Evolutionary conservation across 495 filamentous ascomycete species (phyloP), one percentile per base, ranked within the genome.

Genomic region (Daldinia concentrica): DNA sequence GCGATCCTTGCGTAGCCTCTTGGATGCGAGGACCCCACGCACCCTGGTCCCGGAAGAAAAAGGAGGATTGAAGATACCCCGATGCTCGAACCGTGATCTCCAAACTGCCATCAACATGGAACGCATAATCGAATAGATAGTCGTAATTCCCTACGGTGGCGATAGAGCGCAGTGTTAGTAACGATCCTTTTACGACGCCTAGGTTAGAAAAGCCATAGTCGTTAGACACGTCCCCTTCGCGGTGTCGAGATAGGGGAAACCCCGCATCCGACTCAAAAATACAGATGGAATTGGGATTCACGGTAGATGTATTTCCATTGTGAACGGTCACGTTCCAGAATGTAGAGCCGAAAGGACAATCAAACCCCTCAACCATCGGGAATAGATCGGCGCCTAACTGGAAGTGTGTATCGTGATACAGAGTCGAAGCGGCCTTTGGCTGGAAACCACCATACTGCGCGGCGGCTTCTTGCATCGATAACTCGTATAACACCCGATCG

Each of bases 141-240:
- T 87, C 85, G 72, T 88, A 86, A 66, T 88, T 88, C n/a, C 86
- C 86, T 17, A 87, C 79, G 4, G 83, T 86, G 26, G 79, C 76
- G 12, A 87, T 77, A 6, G 74, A 76, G n/a, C 85, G 79, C 6
- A 86, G 69, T 9, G 78, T 80, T 57, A 88, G 76, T 0, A 77
- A 75, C 3, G 80, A 83, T 58, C 81, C 83, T 59, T 83, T 85
- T 19, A 82, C 82, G 26, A 78, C 76, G 19, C 73, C 76, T 37
- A 80, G 69, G 60, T 81, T 78, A 11, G 48, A 37, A 43, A 86
- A 83, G 30, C 78, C 78, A 57, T 81, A 82, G 15, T 54, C 54
- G 39, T 74, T 58, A 5, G 76, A 57, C 32, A 66, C 74, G 29
- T 79, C 72, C 2, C 79, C 78, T 22, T 73, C 75, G 29, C 79